Base-by-base conservation (phyloP, 176 grass and related monocot species). In the Musa acuminata region DNA sequence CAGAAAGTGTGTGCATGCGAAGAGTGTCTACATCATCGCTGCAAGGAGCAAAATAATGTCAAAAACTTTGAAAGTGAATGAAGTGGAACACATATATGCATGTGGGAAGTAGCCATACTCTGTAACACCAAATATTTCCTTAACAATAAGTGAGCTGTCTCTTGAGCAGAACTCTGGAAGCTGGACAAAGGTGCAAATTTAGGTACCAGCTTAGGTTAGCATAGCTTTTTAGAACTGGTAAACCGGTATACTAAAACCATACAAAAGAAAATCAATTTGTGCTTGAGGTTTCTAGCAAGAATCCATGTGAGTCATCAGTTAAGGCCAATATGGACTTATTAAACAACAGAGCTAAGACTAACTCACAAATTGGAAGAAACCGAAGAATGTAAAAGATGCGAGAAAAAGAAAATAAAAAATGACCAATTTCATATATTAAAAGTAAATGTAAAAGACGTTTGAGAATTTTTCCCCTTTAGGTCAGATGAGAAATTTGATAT, bases 61-160 rank as follows among this genome's bases (percentile, higher is more conserved):
- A 14, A 25, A 26, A 65, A 22, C 71, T 72, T 13, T 19, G 53
- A 79, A 52, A 65, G 25, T 69, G n/a, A 72, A 20, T 67, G 52
- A 57, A 64, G 9, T 74, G 59, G 52, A 59, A 80, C 72, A 72
- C 43, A 62, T 55, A 62, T 55, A 17, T 74, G 64, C 29, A 22
- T 22, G 49, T 22, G 26, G 10, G 69, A 53, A 72, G 11, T 52
- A 26, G 23, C 22, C 86, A 58, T 99, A 99, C 95, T 99, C 95
- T 86, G 90, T 94, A 73, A 94, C 95, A 73, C 95, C 90, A 77
- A 94, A 99, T 68, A 94, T 94, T 80, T 99, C 95, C 75, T 99
- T 99, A 76, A 91, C 78, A 64, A 91, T 86, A 63, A 99, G 80
- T 24, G 90, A 94, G 84, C 82, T 82, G 72, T 89, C 86, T 23